Evolutionary conservation across 2,329 filamentous ascomycete genomes (phyloP).

Genomic region (Aureobasidium namibiae): DNA sequence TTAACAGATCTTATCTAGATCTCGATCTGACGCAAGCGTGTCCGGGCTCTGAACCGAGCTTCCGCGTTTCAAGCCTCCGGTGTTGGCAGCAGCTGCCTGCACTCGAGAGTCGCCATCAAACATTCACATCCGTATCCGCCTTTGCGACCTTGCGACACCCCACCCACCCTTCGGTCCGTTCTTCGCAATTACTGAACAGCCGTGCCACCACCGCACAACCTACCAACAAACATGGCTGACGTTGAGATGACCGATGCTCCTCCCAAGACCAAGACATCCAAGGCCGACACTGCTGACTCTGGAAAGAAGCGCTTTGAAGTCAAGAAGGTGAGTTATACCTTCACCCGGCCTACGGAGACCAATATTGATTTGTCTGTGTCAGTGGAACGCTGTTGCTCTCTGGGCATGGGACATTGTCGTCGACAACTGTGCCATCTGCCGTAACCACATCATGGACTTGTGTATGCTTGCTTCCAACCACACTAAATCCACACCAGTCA

Average conservation of each 20-base stretch:
- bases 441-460: conserved; percentile 99
- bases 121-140: conserved; percentile 1
- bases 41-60: not conserved
- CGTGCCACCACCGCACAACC: conserved; percentile 14
- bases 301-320: conserved; percentile 95
- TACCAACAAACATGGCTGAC: conserved; percentile 65
- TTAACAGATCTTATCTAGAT: not conserved
- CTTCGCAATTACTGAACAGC: conserved; percentile 19
- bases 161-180: not conserved
- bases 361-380: conserved; percentile 6
- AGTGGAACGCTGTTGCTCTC: conserved; percentile 98
- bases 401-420: conserved; percentile 99
- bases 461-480: conserved; percentile 48
- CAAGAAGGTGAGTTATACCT: conserved; percentile 65
- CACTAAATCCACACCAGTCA: not conserved
- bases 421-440: conserved; percentile 98
- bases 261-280: conserved; percentile 45
- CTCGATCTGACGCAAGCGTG: not conserved
- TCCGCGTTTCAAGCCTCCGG: not conserved
- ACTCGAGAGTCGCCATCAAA: not conserved
- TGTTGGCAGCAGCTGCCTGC: conserved; percentile 1
- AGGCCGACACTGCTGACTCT: conserved; percentile 47
- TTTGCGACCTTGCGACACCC: not conserved
- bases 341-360: conserved; percentile 14
- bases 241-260: conserved; percentile 89